These are phyloP conservation scores for Penicillium coffeae DNA, from an alignment of 495 filamentous ascomycete species.

Conservation along the genomic window DNA sequence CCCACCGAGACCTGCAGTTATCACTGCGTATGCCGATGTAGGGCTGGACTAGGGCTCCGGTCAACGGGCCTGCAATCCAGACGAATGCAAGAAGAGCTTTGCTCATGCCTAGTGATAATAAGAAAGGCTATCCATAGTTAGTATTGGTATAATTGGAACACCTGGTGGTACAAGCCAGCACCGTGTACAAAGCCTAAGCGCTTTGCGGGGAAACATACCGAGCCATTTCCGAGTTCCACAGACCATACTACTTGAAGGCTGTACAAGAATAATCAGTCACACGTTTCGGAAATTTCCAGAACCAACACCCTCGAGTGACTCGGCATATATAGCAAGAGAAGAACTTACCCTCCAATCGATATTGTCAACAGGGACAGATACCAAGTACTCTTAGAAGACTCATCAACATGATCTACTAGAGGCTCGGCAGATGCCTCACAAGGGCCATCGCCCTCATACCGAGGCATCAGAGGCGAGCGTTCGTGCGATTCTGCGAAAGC, in stretches of 20 bases:
- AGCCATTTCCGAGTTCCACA: slow-evolving; percentile 83
- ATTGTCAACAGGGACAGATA: slow-evolving; percentile 82
- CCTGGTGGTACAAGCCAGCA: background rate
- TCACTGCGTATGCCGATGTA: slow-evolving; percentile 90
- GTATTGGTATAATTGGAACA: too few species aligned
- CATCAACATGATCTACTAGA: slow-evolving; percentile 5
- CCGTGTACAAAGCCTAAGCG: background rate
- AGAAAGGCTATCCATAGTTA: slow-evolving; percentile 50
- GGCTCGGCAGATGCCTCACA: slow-evolving; percentile 1
- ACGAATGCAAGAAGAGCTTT: slow-evolving; percentile 91
- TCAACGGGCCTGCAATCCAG: slow-evolving; percentile 89
- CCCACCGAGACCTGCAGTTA: slow-evolving; percentile 74
- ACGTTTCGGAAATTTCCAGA: too few species aligned
- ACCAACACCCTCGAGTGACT: too few species aligned
- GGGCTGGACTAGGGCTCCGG: slow-evolving; percentile 85
- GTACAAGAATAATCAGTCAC: background rate
- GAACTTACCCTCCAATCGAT: slow-evolving; percentile 71
- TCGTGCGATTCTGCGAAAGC: slow-evolving; percentile 15
- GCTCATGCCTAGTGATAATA: slow-evolving; percentile 78
- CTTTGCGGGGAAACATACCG: slow-evolving; percentile 40
- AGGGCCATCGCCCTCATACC: slow-evolving; percentile 9
- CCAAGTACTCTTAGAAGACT: slow-evolving; percentile 68
- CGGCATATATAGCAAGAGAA: too few species aligned
- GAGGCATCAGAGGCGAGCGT: slow-evolving; percentile 37
- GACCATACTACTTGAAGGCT: slow-evolving; percentile 93